Evolutionary conservation across 139 green algal genomes (phyloP), one percentile per base, ranked within the genome.

Genomic region (Asterochloris sp.): DNA sequence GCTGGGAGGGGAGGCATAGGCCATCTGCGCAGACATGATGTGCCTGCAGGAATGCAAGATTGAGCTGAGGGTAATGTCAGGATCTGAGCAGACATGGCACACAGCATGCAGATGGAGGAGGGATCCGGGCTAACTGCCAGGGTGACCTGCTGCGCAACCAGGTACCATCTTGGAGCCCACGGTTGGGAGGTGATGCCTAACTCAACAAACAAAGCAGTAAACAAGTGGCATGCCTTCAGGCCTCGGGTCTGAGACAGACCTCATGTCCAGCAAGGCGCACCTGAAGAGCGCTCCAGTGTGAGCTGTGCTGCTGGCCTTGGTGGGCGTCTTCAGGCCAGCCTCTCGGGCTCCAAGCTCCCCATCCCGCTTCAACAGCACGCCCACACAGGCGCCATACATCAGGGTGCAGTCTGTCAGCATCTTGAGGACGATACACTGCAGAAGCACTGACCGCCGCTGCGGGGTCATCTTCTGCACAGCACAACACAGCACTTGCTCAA

Each of bases 341-440:
- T 81, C 77, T 16, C 69, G 73, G 63, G 77, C 62, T 62, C 62
- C 62, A 74, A 73, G 62, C 47, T 90, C 85, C 82, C 95, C 85
- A 86, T 98, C 95, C 4, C 91, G 85, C 86, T 93, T 93, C 21
- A 98, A 87, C 79, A 98, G 85, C 82, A 96, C 88, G 10, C 90
- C 89, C 13, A 96, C 88, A 19, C 88, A 90, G 60, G 91, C 83
- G 62, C 84, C 85, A 89, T 95, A 96, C 76, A 96, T 85, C 21
- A 98, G 89, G 12, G 86, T 90, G 85, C 96, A 94, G 54, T 97
- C 95, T 2, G 92, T 92, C n/a, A 98, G 92, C 83, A 96, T 89
- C 74, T 88, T 87, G 26, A 98, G 87, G 21, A 90, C 87, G 73
- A 95, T 89, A 29, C 83, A 87, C 87, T 97, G 91, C 77, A 92